Evolutionary conservation across 2,329 filamentous ascomycete genomes (phyloP).

Genomic region (Scorias spongiosa): DNA sequence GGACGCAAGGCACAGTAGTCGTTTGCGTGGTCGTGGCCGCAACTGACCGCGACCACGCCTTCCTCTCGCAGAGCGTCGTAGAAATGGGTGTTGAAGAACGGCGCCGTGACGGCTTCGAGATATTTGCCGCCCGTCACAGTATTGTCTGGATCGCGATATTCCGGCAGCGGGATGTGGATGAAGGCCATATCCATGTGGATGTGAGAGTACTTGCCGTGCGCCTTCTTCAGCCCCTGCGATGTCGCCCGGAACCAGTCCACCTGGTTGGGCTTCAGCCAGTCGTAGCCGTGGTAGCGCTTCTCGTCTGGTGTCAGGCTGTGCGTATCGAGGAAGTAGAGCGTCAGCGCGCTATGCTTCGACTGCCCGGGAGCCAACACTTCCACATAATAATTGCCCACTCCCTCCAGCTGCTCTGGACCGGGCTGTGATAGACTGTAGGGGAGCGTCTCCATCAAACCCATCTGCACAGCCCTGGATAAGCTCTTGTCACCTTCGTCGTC

Average conservation of each 20-base stretch:
- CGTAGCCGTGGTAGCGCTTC: constrained; percentile 76
- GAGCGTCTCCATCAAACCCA: constrained; percentile 71
- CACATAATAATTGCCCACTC: constrained; percentile 87
- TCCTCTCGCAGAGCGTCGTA: constrained; percentile 75
- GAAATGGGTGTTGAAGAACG: constrained; percentile 83
- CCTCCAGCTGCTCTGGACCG: constrained; percentile 70
- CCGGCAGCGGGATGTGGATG: constrained; percentile 90
- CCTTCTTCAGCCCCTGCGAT: constrained; percentile 54
- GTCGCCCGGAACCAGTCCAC: constrained; percentile 88
- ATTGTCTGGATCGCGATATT: constrained; percentile 44
- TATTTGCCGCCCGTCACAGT: constrained; percentile 50
- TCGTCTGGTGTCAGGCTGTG: constrained; percentile 88
- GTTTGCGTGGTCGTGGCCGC: constrained; percentile 92
- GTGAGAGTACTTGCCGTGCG: constrained; percentile 62
- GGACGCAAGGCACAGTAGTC: constrained; percentile 70
- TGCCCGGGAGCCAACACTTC: constrained; percentile 70
- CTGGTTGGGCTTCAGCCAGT: constrained; percentile 90
- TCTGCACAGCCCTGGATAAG: constrained; percentile 60
- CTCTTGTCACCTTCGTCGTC: constrained; percentile 59
- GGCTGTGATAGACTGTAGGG: constrained; percentile 80
- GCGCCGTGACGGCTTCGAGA: constrained; percentile 75
- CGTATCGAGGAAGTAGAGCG: constrained; percentile 87
- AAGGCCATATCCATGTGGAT: constrained; percentile 94
- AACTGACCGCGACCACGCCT: constrained; percentile 73
- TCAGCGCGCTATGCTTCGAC: constrained; percentile 76